Conservation (phyloP, 2,329 filamentous ascomycete genomes). For the Penicillium sp. region DNA sequence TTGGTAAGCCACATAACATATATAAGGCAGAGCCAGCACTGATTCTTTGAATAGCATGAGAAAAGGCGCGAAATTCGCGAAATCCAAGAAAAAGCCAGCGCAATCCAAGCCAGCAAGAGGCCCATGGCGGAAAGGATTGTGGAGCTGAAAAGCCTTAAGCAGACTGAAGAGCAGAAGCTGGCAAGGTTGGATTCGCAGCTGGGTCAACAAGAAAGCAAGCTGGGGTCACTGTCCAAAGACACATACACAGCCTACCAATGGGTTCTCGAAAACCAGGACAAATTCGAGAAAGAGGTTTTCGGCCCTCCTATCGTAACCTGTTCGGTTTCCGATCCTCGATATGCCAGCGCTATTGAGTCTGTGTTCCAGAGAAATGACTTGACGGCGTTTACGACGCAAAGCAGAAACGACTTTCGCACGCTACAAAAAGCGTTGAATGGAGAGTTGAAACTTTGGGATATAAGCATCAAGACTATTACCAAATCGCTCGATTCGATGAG, state of each 20-base stretch:
- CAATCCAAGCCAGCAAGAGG: constrained; percentile 41
- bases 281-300: constrained; percentile 75
- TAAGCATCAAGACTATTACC: constrained; percentile 68
- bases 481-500: constrained; percentile 57
- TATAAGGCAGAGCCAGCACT: not conserved
- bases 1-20: constrained; percentile 58
- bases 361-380: constrained; percentile 57
- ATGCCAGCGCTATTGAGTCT: constrained; percentile 63
- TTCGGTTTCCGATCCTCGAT: constrained; percentile 71
- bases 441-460: constrained; percentile 64
- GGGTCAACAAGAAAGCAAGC: constrained; percentile 70
- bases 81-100: constrained; percentile 40
- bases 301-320: constrained; percentile 80
- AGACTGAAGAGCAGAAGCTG: constrained; percentile 52
- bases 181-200: constrained; percentile 68
- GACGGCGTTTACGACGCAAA: constrained; percentile 72
- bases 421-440: constrained; percentile 67
- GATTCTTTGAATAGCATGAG: constrained; percentile 52
- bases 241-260: constrained; percentile 74
- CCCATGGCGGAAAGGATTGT: constrained; percentile 35
- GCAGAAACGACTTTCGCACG: constrained; percentile 69
- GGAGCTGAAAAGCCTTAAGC: constrained; percentile 39
- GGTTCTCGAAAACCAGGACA: constrained; percentile 69
- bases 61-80: constrained; percentile 48
- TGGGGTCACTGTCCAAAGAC: constrained; percentile 63